These are phyloP conservation scores for Neostapfia colusana DNA, from an alignment of 176 grass and related monocot species.

Conservation along the genomic window DNA sequence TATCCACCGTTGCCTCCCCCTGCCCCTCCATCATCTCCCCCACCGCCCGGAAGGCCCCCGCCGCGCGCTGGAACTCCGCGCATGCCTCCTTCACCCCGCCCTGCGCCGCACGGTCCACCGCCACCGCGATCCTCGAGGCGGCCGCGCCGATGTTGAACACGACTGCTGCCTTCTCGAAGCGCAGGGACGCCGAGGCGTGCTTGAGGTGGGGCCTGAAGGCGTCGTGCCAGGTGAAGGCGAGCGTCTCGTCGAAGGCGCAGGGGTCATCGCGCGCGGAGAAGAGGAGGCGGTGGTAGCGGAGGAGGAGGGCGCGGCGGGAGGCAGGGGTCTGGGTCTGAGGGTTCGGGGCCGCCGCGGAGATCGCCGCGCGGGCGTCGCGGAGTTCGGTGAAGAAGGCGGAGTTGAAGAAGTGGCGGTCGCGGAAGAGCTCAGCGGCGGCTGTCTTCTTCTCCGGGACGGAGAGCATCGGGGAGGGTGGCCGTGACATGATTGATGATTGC, in stretches of 20 bases:
- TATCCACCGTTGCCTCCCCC: slow-evolving; percentile 53
- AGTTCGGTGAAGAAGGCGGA: slow-evolving; percentile 47
- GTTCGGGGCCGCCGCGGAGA: slow-evolving; percentile 24
- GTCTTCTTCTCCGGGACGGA: slow-evolving; percentile 83
- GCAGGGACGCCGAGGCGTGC: slow-evolving; percentile 47
- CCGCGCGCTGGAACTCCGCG: slow-evolving; percentile 60
- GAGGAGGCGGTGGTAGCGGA: slow-evolving; percentile 62
- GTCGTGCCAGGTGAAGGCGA: slow-evolving; percentile 77
- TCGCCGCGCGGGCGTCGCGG: slow-evolving; percentile 48
- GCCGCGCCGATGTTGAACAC: slow-evolving; percentile 69
- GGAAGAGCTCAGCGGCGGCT: slow-evolving; percentile 54
- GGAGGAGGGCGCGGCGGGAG: slow-evolving; percentile 52
- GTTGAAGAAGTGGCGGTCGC: slow-evolving; percentile 62
- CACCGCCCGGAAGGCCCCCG: slow-evolving; percentile 55
- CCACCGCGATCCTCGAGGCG: slow-evolving; percentile 55
- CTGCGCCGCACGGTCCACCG: slow-evolving; percentile 44
- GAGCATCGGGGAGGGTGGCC: slow-evolving; percentile 47
- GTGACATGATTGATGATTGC: slow-evolving; percentile 40
- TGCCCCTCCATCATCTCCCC: slow-evolving; percentile 53
- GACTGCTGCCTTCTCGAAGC: slow-evolving; percentile 65
- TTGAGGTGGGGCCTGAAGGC: slow-evolving; percentile 69
- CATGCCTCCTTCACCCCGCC: slow-evolving; percentile 60
- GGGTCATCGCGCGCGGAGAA: slow-evolving; percentile 48
- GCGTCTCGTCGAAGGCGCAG: slow-evolving; percentile 48
- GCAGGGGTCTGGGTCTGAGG: slow-evolving; percentile 37